These are phyloP conservation scores for Eucalyptus caleyi DNA, from an alignment of 345 rosid species.

Conservation along the genomic window DNA sequence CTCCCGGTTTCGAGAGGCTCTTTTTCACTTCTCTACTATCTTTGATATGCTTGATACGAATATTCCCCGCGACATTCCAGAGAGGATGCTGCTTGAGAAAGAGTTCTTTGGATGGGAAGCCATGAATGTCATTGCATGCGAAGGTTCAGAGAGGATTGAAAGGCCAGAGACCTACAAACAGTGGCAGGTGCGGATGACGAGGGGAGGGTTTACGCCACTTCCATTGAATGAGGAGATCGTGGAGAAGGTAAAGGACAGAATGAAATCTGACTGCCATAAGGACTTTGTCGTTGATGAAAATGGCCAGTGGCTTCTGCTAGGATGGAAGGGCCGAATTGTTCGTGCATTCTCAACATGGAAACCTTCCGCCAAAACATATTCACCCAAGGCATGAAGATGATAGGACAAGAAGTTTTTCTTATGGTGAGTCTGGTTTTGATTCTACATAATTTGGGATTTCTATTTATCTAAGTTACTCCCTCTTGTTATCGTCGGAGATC, in stretches of 20 bases:
- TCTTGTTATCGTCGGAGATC: neutral
- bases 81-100: conserved; percentile 32
- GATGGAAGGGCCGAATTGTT: conserved; percentile 47
- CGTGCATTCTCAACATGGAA: conserved; percentile 36
- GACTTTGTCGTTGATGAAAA: conserved; percentile 33
- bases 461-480: neutral
- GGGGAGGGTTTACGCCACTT: conserved; percentile 37
- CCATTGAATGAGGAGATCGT: conserved; percentile 24
- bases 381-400: neutral
- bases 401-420: neutral
- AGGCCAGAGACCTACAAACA: conserved; percentile 51
- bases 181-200: conserved; percentile 24
- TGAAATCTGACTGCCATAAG: conserved; percentile 17
- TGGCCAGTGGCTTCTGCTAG: conserved; percentile 37
- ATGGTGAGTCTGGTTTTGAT: neutral
- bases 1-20: conserved; percentile 48
- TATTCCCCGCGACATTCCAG: conserved; percentile 31
- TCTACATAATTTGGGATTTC: neutral
- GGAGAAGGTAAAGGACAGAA: conserved; percentile 20
- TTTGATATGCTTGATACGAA: conserved; percentile 38
- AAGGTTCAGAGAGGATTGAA: conserved; percentile 42
- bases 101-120: conserved; percentile 24
- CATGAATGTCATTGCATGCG: conserved; percentile 46
- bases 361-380: neutral
- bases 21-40: conserved; percentile 36